Conservation (phyloP, 2,329 filamentous ascomycete genomes). For the Aspergillus sclerotialis region DNA sequence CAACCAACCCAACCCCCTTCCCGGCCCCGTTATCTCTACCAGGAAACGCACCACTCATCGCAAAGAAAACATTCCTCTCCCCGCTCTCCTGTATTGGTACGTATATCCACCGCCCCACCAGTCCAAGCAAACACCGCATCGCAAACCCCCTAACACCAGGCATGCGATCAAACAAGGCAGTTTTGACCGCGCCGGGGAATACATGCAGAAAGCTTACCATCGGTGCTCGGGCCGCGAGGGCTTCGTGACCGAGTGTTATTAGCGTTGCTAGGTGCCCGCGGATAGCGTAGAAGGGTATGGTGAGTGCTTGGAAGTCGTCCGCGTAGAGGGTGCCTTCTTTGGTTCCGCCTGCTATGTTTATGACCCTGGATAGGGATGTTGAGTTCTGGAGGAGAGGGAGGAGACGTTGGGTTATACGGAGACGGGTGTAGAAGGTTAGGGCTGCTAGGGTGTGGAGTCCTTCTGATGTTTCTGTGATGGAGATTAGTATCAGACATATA, state of each 20-base stretch:
- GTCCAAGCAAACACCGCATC: constrained; percentile 16
- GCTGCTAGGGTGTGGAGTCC: constrained; percentile 48
- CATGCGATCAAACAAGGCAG: constrained; percentile 26
- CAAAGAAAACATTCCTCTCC: constrained; percentile 39
- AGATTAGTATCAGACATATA: no score
- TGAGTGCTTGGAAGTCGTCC: constrained; percentile 40
- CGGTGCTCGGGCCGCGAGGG: constrained; percentile 41
- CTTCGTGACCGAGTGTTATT: constrained; percentile 44
- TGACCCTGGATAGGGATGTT: constrained; percentile 44
- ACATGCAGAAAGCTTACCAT: constrained; percentile 43
- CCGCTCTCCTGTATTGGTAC: constrained; percentile 32
- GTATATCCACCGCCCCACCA: constrained; percentile 18
- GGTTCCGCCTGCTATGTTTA: constrained; percentile 50
- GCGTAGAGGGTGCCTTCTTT: constrained; percentile 45
- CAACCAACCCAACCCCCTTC: constrained; percentile 7
- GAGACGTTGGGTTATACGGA: constrained; percentile 51
- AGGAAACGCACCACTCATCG: constrained; percentile 13
- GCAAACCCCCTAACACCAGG: constrained; percentile 1
- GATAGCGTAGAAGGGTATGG: constrained; percentile 31
- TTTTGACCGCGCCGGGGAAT: constrained; percentile 43
- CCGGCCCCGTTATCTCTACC: constrained; percentile 3
- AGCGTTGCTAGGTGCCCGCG: constrained; percentile 38
- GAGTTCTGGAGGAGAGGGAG: constrained; percentile 49
- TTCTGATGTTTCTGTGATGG: constrained; percentile 55
- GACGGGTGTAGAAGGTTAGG: constrained; percentile 52